Base-by-base conservation (phyloP, 2,329 filamentous ascomycete species). In the Beauveria bassiana region DNA sequence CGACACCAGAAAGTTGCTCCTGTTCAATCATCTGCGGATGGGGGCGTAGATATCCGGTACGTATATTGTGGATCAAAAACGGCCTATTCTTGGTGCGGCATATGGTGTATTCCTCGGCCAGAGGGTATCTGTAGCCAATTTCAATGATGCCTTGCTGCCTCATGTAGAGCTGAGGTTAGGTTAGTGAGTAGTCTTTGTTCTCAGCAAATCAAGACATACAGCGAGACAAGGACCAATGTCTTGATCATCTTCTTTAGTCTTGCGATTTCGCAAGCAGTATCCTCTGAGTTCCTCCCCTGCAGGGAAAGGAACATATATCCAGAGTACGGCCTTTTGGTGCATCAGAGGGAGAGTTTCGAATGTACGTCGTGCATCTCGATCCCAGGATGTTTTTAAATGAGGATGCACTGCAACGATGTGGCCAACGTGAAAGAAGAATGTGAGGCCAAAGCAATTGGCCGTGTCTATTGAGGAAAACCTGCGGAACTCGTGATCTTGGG, bases 241-340 rank as follows among this genome's bases (percentile, higher is more conserved):
- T 26, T 51, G n/a, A 26, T 50, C 38, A 2, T 59, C 57, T 6
- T 51, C 34, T 31, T 28, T 31, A 3, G 18, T 59, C 45, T 28
- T 49, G 26, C 45, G 57, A 22, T 43, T 52, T 16, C 57, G 47
- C 47, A 59, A 43, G 24, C 46, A 49, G 52, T 53, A 54, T 20
- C 49, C 58, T 10, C 16, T 34, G 1, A 61, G 45, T 43, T 61
- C 49, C 31, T 61, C 58, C 3, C 50, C 50, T 3, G 24, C 24
- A 1, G 58, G 58, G 12, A 61, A 51, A 5, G 58, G 58, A 20
- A 61, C 51, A 20, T 61, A 61, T 5, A 61, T 28, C 58, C 58
- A 61, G 20, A 54, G 42, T 3, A 12, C 58, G 42, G 40, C 49
- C 24, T 54, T 47, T 31, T 54, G 49, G 49, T 61, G 43, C 26